Percentiles rank a stretch among this genome's conserved stretches.
Conservation (phyloP, 164 flowering plant species). For the Chimonanthus salicifolius region DNA sequence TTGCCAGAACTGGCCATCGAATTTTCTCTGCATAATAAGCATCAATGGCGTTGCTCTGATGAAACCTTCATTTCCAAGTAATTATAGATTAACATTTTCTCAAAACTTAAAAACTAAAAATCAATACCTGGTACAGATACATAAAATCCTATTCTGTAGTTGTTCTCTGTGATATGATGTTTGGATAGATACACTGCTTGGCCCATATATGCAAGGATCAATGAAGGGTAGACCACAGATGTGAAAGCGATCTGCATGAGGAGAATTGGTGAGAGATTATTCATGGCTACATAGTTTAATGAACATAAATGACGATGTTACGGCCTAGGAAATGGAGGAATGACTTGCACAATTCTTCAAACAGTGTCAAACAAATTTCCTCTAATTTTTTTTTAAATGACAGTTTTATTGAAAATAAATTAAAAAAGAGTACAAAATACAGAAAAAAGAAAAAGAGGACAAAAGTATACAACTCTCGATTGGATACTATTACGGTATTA, state of each 20-base stretch:
- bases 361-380: background rate
- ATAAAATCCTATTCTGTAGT: constrained; percentile 59
- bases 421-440: too few species aligned
- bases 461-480: too few species aligned
- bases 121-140: constrained; percentile 83
- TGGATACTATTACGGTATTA: too few species aligned
- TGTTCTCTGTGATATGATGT: constrained; percentile 42
- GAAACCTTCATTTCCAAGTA: background rate
- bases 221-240: constrained; percentile 69
- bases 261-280: background rate
- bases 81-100: background rate
- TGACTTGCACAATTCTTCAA: background rate
- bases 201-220: constrained; percentile 90
- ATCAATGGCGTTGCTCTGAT: background rate
- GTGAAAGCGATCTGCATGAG: constrained; percentile 74
- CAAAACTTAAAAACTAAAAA: background rate
- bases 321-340: background rate
- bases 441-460: too few species aligned
- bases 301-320: background rate
- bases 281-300: background rate
- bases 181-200: constrained; percentile 82
- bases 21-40: constrained; percentile 40
- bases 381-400: too few species aligned
- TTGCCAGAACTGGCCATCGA: constrained; percentile 76
- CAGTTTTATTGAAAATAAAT: too few species aligned